Percentiles rank a stretch among this genome's conserved stretches.
These are phyloP conservation scores for Prunus persica DNA, from an alignment of 306 rosid genomes.

Conservation along the genomic window DNA sequence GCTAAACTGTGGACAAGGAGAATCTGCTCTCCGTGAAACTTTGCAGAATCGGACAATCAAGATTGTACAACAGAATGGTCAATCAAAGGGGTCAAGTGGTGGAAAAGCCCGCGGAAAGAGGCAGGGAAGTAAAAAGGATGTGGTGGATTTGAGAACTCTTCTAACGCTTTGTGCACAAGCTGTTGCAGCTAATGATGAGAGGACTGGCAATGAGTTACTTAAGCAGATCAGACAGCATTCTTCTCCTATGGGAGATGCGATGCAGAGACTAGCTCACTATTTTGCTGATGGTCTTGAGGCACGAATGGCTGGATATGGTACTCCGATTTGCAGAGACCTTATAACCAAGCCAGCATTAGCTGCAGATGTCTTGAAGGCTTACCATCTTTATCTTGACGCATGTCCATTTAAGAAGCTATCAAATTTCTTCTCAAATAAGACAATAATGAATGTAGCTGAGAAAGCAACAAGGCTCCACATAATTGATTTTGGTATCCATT, in stretches of 20 bases:
- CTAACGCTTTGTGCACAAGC: slow-evolving; percentile 41
- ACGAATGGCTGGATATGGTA: slow-evolving; percentile 37
- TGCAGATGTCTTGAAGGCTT: slow-evolving; percentile 39
- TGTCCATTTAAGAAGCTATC: slow-evolving; percentile 40
- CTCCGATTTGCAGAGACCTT: slow-evolving; percentile 31
- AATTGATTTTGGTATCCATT: slow-evolving; percentile 35
- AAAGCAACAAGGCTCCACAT: slow-evolving; percentile 37
- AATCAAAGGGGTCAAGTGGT: slow-evolving; percentile 22
- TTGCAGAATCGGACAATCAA: slow-evolving; percentile 25
- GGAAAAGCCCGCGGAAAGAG: slow-evolving; percentile 34
- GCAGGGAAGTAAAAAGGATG: slow-evolving; percentile 28
- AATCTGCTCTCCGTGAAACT: slow-evolving; percentile 21
- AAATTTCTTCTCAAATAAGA: slow-evolving; percentile 33
- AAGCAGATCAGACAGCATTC: slow-evolving; percentile 39
- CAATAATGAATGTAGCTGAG: slow-evolving; percentile 33
- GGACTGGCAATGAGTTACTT: slow-evolving; percentile 24
- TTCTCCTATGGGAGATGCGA: slow-evolving; percentile 31
- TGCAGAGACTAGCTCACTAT: slow-evolving; percentile 38
- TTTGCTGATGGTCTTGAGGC: slow-evolving; percentile 46
- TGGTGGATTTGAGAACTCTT: slow-evolving; percentile 38
- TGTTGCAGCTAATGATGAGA: slow-evolving; percentile 29
- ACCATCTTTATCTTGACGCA: slow-evolving; percentile 35
- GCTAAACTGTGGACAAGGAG: slow-evolving; percentile 15
- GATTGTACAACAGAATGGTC: slow-evolving; percentile 24
- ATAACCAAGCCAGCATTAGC: slow-evolving; percentile 34